A percentile compares a stretch with the other conserved stretches of the same genome.
Conservation (phyloP, 768 basidiomycete genomes). For the Boletus vinaceobasis region DNA sequence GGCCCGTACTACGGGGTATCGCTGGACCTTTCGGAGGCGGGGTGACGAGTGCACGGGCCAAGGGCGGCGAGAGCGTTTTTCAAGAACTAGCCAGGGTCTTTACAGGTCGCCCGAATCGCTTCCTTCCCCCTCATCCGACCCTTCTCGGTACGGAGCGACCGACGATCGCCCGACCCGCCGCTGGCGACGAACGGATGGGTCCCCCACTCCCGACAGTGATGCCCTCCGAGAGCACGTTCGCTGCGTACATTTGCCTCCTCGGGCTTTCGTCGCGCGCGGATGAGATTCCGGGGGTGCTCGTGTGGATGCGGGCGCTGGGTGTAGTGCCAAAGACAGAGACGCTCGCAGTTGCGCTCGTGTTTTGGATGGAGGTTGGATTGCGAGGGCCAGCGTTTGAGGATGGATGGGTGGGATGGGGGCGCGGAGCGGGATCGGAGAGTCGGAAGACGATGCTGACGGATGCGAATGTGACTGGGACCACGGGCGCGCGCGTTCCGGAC, state of each 20-base stretch:
- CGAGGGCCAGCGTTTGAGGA: constrained; percentile 57
- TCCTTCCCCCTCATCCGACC: constrained; percentile 7
- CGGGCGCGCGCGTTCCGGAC: background rate
- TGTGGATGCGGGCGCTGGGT: constrained; percentile 68
- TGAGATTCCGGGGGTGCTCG: constrained; percentile 65
- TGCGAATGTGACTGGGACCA: too few species aligned
- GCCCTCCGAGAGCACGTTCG: constrained; percentile 51
- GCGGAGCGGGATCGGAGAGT: background rate
- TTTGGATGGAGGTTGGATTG: constrained; percentile 69
- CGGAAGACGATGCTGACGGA: too few species aligned
- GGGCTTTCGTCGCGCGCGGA: constrained; percentile 45
- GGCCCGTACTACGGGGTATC: constrained; percentile 38
- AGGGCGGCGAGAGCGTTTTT: constrained; percentile 12
- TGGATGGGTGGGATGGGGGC: constrained; percentile 24
- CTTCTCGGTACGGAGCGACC: constrained; percentile 7
- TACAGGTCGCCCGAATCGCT: constrained; percentile 2
- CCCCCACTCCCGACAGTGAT: constrained; percentile 35
- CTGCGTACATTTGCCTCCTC: constrained; percentile 58
- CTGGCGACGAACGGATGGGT: constrained; percentile 5
- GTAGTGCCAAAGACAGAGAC: constrained; percentile 53
- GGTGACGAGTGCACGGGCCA: constrained; percentile 15
- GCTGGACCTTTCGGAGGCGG: constrained; percentile 38
- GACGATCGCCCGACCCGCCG: background rate
- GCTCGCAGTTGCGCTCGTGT: constrained; percentile 58
- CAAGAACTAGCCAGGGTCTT: constrained; percentile 23